Evolutionary conservation across 495 filamentous ascomycete species (phyloP).

Genomic region (Lindgomyces ingoldianus): DNA sequence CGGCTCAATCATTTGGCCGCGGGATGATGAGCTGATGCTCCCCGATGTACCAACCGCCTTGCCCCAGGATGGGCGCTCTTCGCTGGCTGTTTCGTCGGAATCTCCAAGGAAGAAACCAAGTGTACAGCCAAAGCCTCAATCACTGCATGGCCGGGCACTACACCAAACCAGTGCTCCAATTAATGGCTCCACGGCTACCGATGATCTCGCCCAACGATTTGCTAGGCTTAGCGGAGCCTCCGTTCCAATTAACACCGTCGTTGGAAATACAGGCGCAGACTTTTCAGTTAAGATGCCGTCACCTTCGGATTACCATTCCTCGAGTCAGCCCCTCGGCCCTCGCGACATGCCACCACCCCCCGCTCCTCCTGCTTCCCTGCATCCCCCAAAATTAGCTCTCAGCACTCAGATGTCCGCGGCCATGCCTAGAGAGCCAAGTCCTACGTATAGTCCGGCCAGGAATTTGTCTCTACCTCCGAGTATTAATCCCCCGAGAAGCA

Average conservation of each 20-base stretch:
- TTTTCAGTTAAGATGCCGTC: conserved; percentile 42
- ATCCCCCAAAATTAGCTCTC: conserved; percentile 59
- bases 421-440: conserved; percentile 77
- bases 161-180: conserved; percentile 9
- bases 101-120: conserved; percentile 49
- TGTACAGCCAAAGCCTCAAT: conserved; percentile 64
- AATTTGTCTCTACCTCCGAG: conserved; percentile 56
- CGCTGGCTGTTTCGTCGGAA: conserved; percentile 10
- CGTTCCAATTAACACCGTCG: conserved; percentile 24
- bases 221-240: conserved; percentile 54
- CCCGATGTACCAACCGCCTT: conserved; percentile 17
- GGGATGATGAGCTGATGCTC: conserved; percentile 35
- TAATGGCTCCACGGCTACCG: conserved; percentile 19
- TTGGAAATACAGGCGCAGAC: conserved; percentile 14
- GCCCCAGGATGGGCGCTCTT: conserved; percentile 12
- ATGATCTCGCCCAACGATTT: conserved; percentile 60
- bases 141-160: conserved; percentile 58
- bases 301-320: conserved; percentile 44
- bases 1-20: conserved; percentile 9
- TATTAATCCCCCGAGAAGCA: conserved; percentile 53
- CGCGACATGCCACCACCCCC: conserved; percentile 58
- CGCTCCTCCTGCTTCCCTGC: conserved; percentile 38
- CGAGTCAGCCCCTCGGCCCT: conserved; percentile 53
- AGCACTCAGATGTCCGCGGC: conserved; percentile 52
- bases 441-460: conserved; percentile 76